Conservation (phyloP, 495 filamentous ascomycete genomes). For the Hypoxylon trugodes region DNA sequence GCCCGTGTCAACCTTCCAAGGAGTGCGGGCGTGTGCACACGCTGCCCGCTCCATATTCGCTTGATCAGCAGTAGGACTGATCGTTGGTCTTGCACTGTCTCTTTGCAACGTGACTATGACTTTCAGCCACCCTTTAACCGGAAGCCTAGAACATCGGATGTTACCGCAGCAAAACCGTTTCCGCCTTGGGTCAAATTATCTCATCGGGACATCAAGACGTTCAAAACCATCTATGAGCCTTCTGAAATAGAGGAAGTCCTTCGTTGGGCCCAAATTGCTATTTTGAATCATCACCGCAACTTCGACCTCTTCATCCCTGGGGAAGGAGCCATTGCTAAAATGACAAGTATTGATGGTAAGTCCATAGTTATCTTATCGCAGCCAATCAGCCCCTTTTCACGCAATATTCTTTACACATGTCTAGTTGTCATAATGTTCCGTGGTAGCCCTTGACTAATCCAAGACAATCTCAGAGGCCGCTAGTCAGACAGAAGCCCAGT, state of each 20-base stretch:
- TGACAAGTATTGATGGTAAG: conserved; percentile 40
- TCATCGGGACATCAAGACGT: conserved; percentile 45
- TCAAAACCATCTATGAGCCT: conserved; percentile 54
- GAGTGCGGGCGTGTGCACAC: conserved; percentile 73
- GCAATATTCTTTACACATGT: not conserved
- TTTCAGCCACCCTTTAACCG: conserved; percentile 45
- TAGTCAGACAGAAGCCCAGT: conserved; percentile 61
- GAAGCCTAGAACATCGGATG: conserved; percentile 48
- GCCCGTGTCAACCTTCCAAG: conserved; percentile 80
- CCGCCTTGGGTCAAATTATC: conserved; percentile 54
- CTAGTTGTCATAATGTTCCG: not conserved
- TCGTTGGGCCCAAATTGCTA: conserved; percentile 75
- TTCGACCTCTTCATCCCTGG: conserved; percentile 60
- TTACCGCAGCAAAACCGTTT: conserved; percentile 52
- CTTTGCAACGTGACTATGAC: conserved; percentile 65
- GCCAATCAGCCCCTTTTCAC: not conserved
- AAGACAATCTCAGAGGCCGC: conserved; percentile 38
- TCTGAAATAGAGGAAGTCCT: conserved; percentile 66
- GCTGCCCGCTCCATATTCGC: conserved; percentile 82
- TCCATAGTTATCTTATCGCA: not conserved
- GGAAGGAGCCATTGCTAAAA: conserved; percentile 43
- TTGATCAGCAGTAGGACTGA: conserved; percentile 58
- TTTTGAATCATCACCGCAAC: conserved; percentile 65
- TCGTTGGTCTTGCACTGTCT: conserved; percentile 66
- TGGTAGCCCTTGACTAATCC: conserved; percentile 9